Base-by-base conservation (phyloP, 495 filamentous ascomycete genomes). In the Penicillium angulare region DNA sequence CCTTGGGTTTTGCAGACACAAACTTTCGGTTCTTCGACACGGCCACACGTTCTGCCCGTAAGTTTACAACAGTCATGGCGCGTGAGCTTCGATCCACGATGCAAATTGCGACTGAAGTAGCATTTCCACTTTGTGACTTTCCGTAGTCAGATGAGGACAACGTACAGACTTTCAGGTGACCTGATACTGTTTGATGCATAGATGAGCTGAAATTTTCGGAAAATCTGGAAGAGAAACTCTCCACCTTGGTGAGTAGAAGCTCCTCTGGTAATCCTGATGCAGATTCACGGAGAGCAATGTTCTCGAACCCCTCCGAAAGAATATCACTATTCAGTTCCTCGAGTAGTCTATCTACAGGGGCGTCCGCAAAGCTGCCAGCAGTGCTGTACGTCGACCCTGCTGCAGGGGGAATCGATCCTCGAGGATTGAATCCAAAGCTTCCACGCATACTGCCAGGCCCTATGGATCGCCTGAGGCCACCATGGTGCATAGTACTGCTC, bases 181-280 rank as follows among this genome's bases (percentile, higher is more conserved):
- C 76, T 61, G 53, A 74, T 53, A 63, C 64, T 43, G 59, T 71
- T 27, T 77, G 52, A 18, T 65, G 79, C 20, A 9, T 7, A 12
- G 70, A 63, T 0, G 80, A 81, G 36, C 77, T 80, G 50, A 85
- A 77, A 56, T 71, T 83, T 29, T 59, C 67, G 2, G 78, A 75
- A 40, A 85, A 81, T 36, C 82, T 84, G 39, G 83, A 77, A 18
- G 83, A 76, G 50, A 90, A 80, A 40, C 75, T 86, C 53, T 89
- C 83, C 13, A 95, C 76, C 56, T 86, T 90, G 33, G 77, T 81
- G 43, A 95, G 74, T 3, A 90, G 55, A 7, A 92, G 78, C 63
- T 93, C 89, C 46, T 86, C 85, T 15, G 81, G 80, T 15, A 92
- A 76, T 1, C 86, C 84, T 24, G 85, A 83, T 27, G 81, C 79